Conservation (phyloP, 106 monocot species). For the Dioscorea zingiberensis region DNA sequence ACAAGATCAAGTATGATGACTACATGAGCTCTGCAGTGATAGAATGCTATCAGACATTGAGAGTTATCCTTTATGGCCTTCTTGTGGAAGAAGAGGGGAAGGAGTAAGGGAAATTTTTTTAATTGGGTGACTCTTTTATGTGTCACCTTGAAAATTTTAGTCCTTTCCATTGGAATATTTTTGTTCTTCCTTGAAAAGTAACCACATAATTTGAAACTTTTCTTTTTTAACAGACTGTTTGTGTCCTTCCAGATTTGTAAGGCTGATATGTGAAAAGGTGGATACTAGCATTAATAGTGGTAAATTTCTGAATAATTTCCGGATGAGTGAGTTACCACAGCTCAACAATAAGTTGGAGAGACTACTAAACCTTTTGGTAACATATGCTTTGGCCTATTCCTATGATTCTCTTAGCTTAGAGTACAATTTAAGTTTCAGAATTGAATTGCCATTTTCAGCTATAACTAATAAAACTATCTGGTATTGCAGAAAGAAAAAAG, state of each 20-base stretch:
- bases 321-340: constrained; percentile 76
- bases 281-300: constrained; percentile 28
- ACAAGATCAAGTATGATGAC: constrained; percentile 69
- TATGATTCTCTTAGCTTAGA: not conserved
- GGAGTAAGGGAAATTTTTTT: constrained; percentile 36
- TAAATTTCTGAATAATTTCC: constrained; percentile 62
- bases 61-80: constrained; percentile 60
- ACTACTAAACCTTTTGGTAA: constrained; percentile 75
- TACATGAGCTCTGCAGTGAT: constrained; percentile 74
- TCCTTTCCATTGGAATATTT: no score
- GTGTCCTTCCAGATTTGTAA: constrained; percentile 49
- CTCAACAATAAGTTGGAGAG: constrained; percentile 81
- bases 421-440: not conserved
- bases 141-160: no score
- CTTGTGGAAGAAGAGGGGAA: constrained; percentile 46
- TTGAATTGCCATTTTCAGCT: not conserved
- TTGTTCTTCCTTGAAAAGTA: no score
- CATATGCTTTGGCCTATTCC: not conserved
- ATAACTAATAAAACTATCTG: not conserved
- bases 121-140: not conserved
- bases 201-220: no score
- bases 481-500: constrained; percentile 22
- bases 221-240: not conserved
- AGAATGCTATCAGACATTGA: constrained; percentile 87
- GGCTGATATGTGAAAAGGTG: constrained; percentile 29